A percentile compares a stretch with the other conserved stretches of the same genome.
Conservation (phyloP, 1,139 yeast genomes). For the Blastobotrys buckinghamii region DNA sequence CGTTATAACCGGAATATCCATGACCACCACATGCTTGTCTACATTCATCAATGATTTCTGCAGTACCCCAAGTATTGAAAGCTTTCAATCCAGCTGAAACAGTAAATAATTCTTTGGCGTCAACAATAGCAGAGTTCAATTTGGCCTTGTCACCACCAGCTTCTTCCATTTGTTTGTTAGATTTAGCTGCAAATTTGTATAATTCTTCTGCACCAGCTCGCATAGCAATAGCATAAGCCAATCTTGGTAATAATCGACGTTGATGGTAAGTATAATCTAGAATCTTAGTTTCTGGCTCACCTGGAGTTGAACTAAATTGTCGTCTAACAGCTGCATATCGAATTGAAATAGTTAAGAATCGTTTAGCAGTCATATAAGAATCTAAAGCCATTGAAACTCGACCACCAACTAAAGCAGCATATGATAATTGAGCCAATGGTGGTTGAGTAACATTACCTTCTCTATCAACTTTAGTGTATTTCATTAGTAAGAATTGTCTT, state of each 20-base stretch:
- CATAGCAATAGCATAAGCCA: constrained; percentile 75
- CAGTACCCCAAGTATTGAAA: constrained; percentile 81
- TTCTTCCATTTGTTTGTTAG: constrained; percentile 45
- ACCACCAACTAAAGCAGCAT: constrained; percentile 82
- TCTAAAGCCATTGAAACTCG: constrained; percentile 87
- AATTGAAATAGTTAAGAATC: constrained; percentile 76
- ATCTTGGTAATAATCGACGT: constrained; percentile 72
- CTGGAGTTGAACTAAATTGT: constrained; percentile 58
- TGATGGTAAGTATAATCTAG: constrained; percentile 85
- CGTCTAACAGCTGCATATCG: constrained; percentile 88
- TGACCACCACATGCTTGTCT: constrained; percentile 98
- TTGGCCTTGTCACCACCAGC: constrained; percentile 33
- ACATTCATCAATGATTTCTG: constrained; percentile 74
- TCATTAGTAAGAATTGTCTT: constrained; percentile 74
- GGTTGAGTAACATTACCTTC: constrained; percentile 62
- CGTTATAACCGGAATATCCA: constrained; percentile 86
- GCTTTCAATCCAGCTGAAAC: constrained; percentile 88
- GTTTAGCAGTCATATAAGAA: constrained; percentile 72
- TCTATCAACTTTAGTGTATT: constrained; percentile 65
- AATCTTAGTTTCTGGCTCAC: constrained; percentile 38
- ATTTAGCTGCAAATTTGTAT: constrained; percentile 44
- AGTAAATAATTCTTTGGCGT: constrained; percentile 72
- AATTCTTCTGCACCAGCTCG: constrained; percentile 68
- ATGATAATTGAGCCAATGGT: constrained; percentile 80
- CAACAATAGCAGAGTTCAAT: constrained; percentile 43